Evolutionary conservation across 2,329 filamentous ascomycete genomes (phyloP), one percentile per base, ranked within the genome.

Genomic region (Pseudogymnoascus sp.): DNA sequence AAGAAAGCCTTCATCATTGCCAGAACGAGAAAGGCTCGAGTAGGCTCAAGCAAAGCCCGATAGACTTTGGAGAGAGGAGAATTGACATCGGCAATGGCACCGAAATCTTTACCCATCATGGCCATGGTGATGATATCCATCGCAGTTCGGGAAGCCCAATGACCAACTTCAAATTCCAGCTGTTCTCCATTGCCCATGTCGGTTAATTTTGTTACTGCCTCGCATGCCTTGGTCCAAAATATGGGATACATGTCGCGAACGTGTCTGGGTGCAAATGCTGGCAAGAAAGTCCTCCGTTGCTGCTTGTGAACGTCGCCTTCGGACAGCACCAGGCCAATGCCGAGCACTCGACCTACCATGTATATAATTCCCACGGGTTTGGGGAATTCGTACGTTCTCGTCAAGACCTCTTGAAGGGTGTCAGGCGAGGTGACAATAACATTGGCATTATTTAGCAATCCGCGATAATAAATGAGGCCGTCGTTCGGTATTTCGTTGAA

Each of bases 261-360:
- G 69, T 95, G 90, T 19, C 91, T 84, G 71, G 91, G 95, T n/a
- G 85, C 82, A 73, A 96, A 96, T 2, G 91, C 90, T 0, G 91
- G 91, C 76, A 88, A 84, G 16, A 96, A 82, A 63, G 87, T 86
- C 72, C 89, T 92, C 52, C 92, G 83, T 76, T 92, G 89, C 68
- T 84, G 78, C 76, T 89, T 94, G 74, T 97, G 93, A 69, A 92
- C 90, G 11, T 95, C 90, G 19, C 92, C 92, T 75, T 97, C 92
- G 1, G 91, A 89, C 11, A 97, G 78, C 39, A 97, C 75, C 12
- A 93, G 77, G 9, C 90, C 89, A 12, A 87, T 76, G 7, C 90
- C 88, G 11, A 93, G 78, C 23, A 92, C 78, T 23, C 84, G 80
- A 2, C 81, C 83, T 4, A 93, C 75, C 1, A 80, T 79, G 45